phyloP scores from a whole-genome alignment of 352 stramenopile species.

The Globisporangium alternatum region DNA sequence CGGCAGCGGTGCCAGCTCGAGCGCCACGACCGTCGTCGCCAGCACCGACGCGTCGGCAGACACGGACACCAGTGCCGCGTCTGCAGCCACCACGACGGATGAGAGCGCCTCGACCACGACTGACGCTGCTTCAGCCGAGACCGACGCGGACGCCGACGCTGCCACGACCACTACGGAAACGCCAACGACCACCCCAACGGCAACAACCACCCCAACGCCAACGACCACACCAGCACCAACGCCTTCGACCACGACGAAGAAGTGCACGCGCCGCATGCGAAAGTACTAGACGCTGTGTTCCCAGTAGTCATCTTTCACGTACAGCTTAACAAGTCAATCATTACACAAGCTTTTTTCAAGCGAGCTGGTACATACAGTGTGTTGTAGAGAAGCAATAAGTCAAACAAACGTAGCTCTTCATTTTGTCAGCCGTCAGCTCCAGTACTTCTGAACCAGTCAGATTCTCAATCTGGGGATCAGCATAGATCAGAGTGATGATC shows the following conservation, averaged over 20 bases:
- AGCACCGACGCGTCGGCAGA: constrained; percentile 5
- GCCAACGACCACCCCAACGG: not conserved
- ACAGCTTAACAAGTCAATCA: too few relatives aligned
- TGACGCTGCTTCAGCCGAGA: constrained; percentile 1
- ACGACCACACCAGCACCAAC: not conserved
- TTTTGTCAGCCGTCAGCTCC: not conserved
- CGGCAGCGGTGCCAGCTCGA: not conserved
- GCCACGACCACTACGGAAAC: not conserved
- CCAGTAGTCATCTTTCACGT: not conserved
- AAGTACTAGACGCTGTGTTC: not conserved
- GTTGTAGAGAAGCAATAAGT: not conserved
- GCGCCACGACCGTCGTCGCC: constrained; percentile 19
- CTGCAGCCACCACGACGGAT: not conserved
- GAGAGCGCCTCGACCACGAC: not conserved
- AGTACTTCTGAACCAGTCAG: not conserved
- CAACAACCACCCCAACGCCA: not conserved
- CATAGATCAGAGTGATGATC: not conserved
- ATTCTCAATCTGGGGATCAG: not conserved
- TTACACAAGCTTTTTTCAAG: too few relatives aligned
- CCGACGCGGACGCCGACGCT: not conserved
- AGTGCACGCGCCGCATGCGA: constrained; percentile 12
- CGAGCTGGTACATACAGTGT: not conserved
- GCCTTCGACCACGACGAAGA: constrained; percentile 2
- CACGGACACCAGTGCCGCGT: not conserved
- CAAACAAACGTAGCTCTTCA: constrained; percentile 5